phyloP scores from a whole-genome alignment of 768 basidiomycete species.

The Chalciporus piperatus region DNA sequence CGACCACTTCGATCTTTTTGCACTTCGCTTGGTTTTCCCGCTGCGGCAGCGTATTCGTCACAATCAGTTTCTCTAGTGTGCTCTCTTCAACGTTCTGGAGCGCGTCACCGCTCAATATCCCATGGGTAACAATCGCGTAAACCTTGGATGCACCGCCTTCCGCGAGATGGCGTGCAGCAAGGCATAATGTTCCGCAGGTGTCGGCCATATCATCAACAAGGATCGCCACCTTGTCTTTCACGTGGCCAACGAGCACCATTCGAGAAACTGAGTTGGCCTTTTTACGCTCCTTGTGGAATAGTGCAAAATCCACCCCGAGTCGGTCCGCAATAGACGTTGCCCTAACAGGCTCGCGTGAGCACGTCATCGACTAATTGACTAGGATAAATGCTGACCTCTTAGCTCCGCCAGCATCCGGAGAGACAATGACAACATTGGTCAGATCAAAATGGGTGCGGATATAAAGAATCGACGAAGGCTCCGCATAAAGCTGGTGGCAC shows the following conservation, averaged over 20 bases:
- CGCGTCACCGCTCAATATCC: slow-evolving; percentile 90
- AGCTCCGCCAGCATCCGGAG: slow-evolving; percentile 97
- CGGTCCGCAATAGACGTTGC: slow-evolving; percentile 97
- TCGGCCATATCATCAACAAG: slow-evolving; percentile 99
- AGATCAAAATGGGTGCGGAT: slow-evolving; percentile 90
- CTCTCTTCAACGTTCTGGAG: slow-evolving; percentile 69
- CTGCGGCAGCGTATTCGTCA: slow-evolving; percentile 98
- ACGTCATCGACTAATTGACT: not conserved
- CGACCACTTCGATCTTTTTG: slow-evolving; percentile 86
- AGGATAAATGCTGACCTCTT: slow-evolving; percentile 63
- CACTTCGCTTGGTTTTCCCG: slow-evolving; percentile 66
- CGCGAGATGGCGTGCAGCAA: slow-evolving; percentile 84
- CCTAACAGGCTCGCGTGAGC: slow-evolving; percentile 44
- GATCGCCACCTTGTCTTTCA: slow-evolving; percentile 89
- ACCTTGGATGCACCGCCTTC: slow-evolving; percentile 87
- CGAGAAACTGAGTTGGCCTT: slow-evolving; percentile 93
- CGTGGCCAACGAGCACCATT: slow-evolving; percentile 94
- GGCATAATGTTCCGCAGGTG: slow-evolving; percentile 90
- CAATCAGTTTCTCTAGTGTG: slow-evolving; percentile 88
- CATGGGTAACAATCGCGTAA: slow-evolving; percentile 94
- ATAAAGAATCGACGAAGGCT: slow-evolving; percentile 92
- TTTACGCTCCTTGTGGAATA: slow-evolving; percentile 99
- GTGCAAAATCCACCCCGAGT: slow-evolving; percentile 93
- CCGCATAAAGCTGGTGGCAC: slow-evolving; percentile 75
- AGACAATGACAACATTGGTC: slow-evolving; percentile 88